phyloP scores from a whole-genome alignment of 176 grass and related monocot genomes.

The Oryza glaberrima region DNA sequence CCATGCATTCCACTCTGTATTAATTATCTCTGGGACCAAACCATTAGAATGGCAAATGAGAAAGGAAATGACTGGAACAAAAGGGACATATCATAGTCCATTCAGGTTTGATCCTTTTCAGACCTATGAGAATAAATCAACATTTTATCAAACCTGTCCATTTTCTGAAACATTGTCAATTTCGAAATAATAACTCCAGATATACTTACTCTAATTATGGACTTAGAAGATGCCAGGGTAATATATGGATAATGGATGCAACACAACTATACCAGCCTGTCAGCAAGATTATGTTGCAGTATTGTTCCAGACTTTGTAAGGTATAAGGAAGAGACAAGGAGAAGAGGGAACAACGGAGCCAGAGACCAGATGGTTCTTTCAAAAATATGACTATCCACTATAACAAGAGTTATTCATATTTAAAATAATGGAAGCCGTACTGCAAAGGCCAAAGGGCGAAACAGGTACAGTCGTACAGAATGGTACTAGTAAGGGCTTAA shows the following conservation, averaged over 20 bases:
- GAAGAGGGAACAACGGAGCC: background rate
- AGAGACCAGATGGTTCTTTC: background rate
- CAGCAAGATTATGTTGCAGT: background rate
- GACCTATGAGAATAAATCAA: background rate
- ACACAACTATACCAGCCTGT: background rate
- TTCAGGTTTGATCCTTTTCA: background rate
- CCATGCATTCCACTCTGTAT: slow-evolving; percentile 27
- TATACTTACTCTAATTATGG: background rate
- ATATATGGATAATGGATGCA: background rate
- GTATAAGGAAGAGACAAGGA: background rate
- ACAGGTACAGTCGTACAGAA: slow-evolving; percentile 51
- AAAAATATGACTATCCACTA: background rate
- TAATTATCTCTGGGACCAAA: background rate
- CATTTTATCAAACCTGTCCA: background rate
- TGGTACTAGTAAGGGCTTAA: slow-evolving; percentile 6
- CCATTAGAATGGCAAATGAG: slow-evolving; percentile 2
- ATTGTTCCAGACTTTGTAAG: background rate
- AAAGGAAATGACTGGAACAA: background rate
- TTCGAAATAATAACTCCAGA: background rate
- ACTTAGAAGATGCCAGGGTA: background rate
- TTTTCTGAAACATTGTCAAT: background rate
- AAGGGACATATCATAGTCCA: background rate
- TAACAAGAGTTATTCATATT: slow-evolving; percentile 13
- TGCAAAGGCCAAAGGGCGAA: slow-evolving; percentile 88
- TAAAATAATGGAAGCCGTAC: slow-evolving; percentile 51